Conservation (phyloP, 345 rosid species). For the Passiflora organensis region DNA sequence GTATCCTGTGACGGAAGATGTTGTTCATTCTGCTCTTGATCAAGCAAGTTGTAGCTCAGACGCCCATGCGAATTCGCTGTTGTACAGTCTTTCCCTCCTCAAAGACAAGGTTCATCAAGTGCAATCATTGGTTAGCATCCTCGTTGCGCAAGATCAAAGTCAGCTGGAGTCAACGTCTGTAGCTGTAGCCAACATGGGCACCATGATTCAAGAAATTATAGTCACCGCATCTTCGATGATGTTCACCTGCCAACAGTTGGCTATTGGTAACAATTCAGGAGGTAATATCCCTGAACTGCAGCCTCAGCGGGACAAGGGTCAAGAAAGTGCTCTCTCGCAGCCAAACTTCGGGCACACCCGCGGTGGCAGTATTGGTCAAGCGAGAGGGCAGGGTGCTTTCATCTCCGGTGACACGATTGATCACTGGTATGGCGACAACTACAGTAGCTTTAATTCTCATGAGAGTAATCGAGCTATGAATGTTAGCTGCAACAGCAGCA, state of each 20-base stretch:
- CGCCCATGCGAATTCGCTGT: conserved; percentile 40
- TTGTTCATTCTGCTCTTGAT: not conserved
- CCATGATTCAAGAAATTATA: conserved; percentile 59
- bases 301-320: not conserved
- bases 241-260: conserved; percentile 60
- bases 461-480: not conserved
- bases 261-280: conserved; percentile 6
- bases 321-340: not conserved
- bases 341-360: conserved; percentile 3
- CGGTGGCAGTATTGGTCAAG: conserved; percentile 14
- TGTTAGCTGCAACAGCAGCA: conserved; percentile 4
- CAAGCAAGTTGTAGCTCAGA: conserved; percentile 17
- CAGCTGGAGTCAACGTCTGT: conserved; percentile 42
- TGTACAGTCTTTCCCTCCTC: conserved; percentile 49
- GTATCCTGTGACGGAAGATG: no score
- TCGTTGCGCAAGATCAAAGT: conserved; percentile 28
- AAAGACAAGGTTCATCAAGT: conserved; percentile 58
- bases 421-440: conserved; percentile 27
- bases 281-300: conserved; percentile 7
- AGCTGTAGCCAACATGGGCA: conserved; percentile 40
- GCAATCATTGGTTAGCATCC: conserved; percentile 46
- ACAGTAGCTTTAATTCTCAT: not conserved
- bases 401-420: conserved; percentile 7
- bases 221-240: conserved; percentile 59
- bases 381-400: conserved; percentile 28